phyloP scores from a whole-genome alignment of 352 stramenopile genomes.

The Thalassiosira mediterranea region DNA sequence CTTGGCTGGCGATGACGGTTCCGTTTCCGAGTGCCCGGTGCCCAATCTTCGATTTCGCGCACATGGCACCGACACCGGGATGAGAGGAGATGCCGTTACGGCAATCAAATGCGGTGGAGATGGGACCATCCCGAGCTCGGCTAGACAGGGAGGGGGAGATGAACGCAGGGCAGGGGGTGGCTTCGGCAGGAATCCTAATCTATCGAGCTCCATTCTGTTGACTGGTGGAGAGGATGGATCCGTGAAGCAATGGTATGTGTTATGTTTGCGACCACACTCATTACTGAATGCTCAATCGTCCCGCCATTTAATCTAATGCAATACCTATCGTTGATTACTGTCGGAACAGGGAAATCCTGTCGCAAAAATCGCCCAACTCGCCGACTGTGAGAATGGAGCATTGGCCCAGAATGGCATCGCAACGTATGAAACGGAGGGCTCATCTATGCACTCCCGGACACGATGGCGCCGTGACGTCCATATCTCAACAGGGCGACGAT shows the following conservation, averaged over 20 bases:
- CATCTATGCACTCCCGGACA: conserved; percentile 59
- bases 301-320: too few species aligned
- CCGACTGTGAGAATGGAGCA: conserved; percentile 47
- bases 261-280: background rate
- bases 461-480: conserved; percentile 49
- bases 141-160: conserved; percentile 6
- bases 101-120: conserved; percentile 54
- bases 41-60: conserved; percentile 55
- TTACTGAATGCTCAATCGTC: too few species aligned
- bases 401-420: conserved; percentile 59
- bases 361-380: conserved; percentile 35
- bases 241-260: conserved; percentile 66
- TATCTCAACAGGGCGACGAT: conserved; percentile 46
- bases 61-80: conserved; percentile 42
- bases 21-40: conserved; percentile 19
- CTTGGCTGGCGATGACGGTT: conserved; percentile 17
- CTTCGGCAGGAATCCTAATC: conserved; percentile 5
- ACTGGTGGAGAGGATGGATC: conserved; percentile 61
- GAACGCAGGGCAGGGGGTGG: conserved; percentile 1
- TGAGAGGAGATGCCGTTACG: conserved; percentile 43
- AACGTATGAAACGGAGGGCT: conserved; percentile 59
- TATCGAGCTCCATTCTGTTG: conserved; percentile 48
- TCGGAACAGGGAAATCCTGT: conserved; percentile 65
- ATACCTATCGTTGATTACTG: too few species aligned
- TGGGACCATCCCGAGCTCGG: conserved; percentile 40